phyloP scores from a whole-genome alignment of 2,329 filamentous ascomycete genomes.

The Aspergillus fijiensis region DNA sequence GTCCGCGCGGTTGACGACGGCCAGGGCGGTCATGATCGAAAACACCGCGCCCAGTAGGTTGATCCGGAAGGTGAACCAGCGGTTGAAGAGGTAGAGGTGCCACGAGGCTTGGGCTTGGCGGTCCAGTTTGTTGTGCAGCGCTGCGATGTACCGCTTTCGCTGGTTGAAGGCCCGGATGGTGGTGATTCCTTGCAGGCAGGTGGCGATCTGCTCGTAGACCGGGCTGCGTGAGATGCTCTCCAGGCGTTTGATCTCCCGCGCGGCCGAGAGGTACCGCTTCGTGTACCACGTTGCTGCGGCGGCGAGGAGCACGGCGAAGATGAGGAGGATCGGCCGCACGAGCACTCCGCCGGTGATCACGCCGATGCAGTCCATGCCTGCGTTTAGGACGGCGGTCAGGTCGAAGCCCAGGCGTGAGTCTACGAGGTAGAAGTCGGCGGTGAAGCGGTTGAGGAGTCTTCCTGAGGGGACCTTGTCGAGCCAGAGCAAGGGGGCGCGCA shows the following conservation, averaged over 20 bases:
- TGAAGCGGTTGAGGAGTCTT: constrained; percentile 73
- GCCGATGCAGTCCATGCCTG: constrained; percentile 60
- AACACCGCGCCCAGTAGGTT: background rate
- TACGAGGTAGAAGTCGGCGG: constrained; percentile 70
- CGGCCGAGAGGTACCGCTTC: constrained; percentile 64
- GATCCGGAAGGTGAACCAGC: constrained; percentile 67
- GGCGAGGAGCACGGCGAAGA: constrained; percentile 60
- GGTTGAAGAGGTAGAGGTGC: constrained; percentile 69
- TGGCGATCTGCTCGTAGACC: constrained; percentile 74
- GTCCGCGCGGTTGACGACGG: background rate
- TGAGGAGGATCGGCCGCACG: constrained; percentile 59
- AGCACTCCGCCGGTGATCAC: constrained; percentile 63
- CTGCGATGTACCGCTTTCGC: constrained; percentile 61
- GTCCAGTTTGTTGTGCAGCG: constrained; percentile 56
- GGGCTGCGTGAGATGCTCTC: constrained; percentile 74
- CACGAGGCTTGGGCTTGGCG: constrained; percentile 27
- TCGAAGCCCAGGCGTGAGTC: constrained; percentile 66
- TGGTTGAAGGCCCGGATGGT: constrained; percentile 75
- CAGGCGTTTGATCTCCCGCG: constrained; percentile 70
- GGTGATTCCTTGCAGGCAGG: constrained; percentile 66
- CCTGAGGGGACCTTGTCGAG: constrained; percentile 76
- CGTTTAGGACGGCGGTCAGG: constrained; percentile 59
- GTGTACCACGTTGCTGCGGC: constrained; percentile 49
- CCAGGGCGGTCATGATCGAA: background rate
- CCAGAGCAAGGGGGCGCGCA: constrained; percentile 71